Base-by-base conservation (phyloP, 768 basidiomycete species). In the Filobasidium floriforme region DNA sequence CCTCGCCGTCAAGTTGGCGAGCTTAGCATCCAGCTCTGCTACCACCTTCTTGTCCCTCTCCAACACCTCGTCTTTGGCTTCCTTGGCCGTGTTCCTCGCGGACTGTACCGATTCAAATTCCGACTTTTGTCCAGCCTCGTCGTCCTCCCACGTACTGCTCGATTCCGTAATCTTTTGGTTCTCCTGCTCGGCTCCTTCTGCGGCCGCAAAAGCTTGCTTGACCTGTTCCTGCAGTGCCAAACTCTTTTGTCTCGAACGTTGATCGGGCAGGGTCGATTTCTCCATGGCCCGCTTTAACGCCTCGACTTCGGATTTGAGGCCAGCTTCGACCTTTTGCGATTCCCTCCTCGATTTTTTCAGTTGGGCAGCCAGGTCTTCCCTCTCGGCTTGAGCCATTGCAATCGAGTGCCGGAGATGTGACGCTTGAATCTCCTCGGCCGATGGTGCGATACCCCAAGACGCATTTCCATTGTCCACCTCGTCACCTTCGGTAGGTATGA, bases 191-290 rank as follows among this genome's bases (percentile, higher is more conserved):
- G 84, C 70, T 15, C 83, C 80, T 24, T 79, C 80, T 10, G 84
- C 82, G 0, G 81, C 82, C 7, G 84, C 83, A 69, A 84, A 85
- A 11, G 89, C 86, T 62, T 89, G 86, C 73, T 89, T 91, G 14
- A 88, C 86, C 1, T 90, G 88, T 73, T 94, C 91, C 75, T 93
- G 91, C 44, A 94, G 80, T 0, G 92, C 89, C 12, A 92, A 82
- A 11, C 88, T 85, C 71, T 91, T 93, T 76, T 94, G 92, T 52
- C 86, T 85, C 11, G 87, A 86, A n/a, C 91, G 84, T 26, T 85
- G 82, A 75, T 97, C 93, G 1, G 84, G 83, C 0, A 85, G 82
- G 0, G 84, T 80, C 63, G 88, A 84, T 71, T 90, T 91, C 71
- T 94, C 92, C 3, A 87, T 87, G 0, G 89, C 85, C 4, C 89